Conservation (phyloP, 768 basidiomycete species). For the Xerocomellus amylosporus region DNA sequence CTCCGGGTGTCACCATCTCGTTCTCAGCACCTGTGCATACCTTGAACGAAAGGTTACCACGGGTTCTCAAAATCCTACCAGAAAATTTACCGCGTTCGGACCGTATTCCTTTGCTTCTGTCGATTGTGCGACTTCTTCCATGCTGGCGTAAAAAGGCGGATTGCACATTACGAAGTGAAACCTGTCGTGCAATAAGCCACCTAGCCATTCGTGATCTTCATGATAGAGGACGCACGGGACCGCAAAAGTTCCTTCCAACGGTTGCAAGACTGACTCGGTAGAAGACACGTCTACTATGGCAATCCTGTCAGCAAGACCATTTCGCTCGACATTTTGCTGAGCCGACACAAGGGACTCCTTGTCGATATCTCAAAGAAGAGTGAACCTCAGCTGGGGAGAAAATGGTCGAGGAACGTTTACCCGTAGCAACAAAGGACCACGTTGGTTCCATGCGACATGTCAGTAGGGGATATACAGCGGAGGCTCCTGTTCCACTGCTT, state of each 20-base stretch:
- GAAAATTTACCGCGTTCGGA: conserved; percentile 66
- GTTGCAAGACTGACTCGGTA: conserved; percentile 44
- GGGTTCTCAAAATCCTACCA: background rate
- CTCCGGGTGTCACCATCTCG: conserved; percentile 89
- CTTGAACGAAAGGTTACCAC: conserved; percentile 36
- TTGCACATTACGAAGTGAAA: conserved; percentile 92
- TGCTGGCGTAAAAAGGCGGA: conserved; percentile 88
- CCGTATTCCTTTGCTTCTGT: conserved; percentile 59
- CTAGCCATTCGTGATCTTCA: background rate
- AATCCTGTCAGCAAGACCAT: conserved; percentile 54
- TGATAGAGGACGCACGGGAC: conserved; percentile 1
- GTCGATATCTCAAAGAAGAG: conserved; percentile 61
- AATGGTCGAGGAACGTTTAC: conserved; percentile 32
- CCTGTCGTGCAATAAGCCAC: conserved; percentile 22
- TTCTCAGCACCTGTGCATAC: conserved; percentile 81
- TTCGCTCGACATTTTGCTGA: conserved; percentile 51
- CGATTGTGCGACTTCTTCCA: conserved; percentile 60
- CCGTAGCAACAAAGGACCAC: conserved; percentile 70
- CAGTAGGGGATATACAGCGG: conserved; percentile 85
- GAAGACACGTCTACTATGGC: conserved; percentile 39
- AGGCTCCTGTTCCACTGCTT: conserved; percentile 83
- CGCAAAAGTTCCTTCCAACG: conserved; percentile 12
- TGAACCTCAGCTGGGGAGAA: background rate
- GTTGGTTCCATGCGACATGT: conserved; percentile 48
- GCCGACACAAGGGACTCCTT: conserved; percentile 56